Conservation (phyloP, 305 asterid genomes). For the Plantago coronopus region DNA sequence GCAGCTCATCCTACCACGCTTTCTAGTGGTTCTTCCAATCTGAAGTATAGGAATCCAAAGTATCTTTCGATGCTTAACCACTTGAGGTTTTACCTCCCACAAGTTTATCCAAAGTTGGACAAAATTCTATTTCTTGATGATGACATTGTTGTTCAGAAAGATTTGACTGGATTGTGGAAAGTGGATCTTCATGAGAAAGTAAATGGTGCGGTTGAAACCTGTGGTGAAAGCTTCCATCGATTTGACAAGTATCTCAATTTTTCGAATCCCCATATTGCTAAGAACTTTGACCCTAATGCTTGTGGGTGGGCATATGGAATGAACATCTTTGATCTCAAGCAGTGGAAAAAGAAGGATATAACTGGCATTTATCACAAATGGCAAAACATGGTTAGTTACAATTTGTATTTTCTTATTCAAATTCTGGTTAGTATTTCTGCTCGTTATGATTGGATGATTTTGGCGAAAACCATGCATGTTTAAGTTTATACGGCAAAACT, state of each 20-base stretch:
- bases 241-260: slow-evolving; percentile 92
- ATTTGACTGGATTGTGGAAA: slow-evolving; percentile 85
- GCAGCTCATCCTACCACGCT: slow-evolving; percentile 87
- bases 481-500: too few species aligned
- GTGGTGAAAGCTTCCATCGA: slow-evolving; percentile 95
- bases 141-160: slow-evolving; percentile 96
- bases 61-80: slow-evolving; percentile 98
- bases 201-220: slow-evolving; percentile 97
- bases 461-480: too few species aligned
- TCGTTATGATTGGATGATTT: not conserved
- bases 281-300: slow-evolving; percentile 84
- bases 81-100: slow-evolving; percentile 90
- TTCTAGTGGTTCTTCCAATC: slow-evolving; percentile 86
- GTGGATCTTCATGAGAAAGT: slow-evolving; percentile 89
- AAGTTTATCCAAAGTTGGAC: slow-evolving; percentile 91
- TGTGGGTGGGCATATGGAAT: slow-evolving; percentile 99
- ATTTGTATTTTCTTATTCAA: not conserved
- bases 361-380: slow-evolving; percentile 97
- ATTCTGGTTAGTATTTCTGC: not conserved
- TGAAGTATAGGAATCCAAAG: slow-evolving; percentile 94
- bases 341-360: slow-evolving; percentile 93
- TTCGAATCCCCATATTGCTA: slow-evolving; percentile 89
- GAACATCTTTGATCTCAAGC: slow-evolving; percentile 89
- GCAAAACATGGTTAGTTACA: slow-evolving; percentile 71
- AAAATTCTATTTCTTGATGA: slow-evolving; percentile 96